Percentiles rank a stretch among this genome's conserved stretches.
Conservation (phyloP, 2,329 filamentous ascomycete genomes). For the Aureobasidium sp. region DNA sequence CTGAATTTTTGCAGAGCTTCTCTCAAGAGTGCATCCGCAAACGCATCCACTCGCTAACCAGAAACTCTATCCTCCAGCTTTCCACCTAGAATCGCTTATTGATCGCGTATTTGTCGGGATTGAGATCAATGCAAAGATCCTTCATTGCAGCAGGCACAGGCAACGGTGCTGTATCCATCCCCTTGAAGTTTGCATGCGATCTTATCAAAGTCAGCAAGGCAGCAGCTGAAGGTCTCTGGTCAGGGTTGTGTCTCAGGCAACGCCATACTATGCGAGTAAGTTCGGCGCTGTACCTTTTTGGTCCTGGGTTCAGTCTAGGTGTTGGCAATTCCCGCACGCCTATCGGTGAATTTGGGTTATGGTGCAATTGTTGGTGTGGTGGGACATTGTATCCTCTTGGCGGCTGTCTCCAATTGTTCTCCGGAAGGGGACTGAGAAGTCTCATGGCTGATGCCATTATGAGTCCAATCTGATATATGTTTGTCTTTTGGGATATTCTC, state of each 20-base stretch:
- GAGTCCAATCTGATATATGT: not conserved
- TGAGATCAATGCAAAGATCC: not conserved
- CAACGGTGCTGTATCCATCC: not conserved
- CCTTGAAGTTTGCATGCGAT: not conserved
- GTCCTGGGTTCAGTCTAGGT: not conserved
- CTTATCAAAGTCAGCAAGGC: not conserved
- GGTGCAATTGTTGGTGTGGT: not conserved
- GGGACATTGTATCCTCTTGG: not conserved
- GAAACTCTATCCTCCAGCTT: too few relatives aligned
- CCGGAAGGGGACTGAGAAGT: not conserved
- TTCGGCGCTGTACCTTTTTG: not conserved
- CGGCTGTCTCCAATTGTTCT: not conserved
- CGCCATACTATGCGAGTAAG: not conserved
- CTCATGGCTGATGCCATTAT: slow-evolving; percentile 4
- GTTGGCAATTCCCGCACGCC: not conserved
- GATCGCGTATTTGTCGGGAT: not conserved
- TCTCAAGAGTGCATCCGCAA: too few relatives aligned
- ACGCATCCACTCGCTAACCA: too few relatives aligned
- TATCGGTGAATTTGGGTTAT: not conserved
- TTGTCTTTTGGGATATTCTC: not conserved
- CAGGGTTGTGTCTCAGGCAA: not conserved
- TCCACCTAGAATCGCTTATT: not conserved
- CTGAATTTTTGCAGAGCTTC: too few relatives aligned
- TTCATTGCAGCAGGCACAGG: not conserved
- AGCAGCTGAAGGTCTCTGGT: not conserved